phyloP scores from a whole-genome alignment of 495 filamentous ascomycete genomes.

The Penicillium paradoxum region DNA sequence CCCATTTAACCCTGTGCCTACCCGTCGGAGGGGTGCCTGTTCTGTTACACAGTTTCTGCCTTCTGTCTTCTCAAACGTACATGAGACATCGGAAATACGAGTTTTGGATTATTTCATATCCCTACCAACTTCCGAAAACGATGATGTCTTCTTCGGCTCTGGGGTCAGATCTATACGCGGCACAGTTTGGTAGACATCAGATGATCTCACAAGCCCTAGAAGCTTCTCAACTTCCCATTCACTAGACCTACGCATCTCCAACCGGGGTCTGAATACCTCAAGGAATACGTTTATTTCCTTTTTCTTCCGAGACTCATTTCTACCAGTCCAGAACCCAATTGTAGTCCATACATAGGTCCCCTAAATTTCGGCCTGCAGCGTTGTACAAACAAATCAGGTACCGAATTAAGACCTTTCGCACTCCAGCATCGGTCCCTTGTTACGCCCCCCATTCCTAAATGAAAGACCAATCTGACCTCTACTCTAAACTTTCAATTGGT shows the following conservation, averaged over 20 bases:
- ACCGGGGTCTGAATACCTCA: not conserved
- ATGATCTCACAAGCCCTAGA: slow-evolving; percentile 12
- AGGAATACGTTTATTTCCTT: not conserved
- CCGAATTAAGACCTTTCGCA: slow-evolving; percentile 11
- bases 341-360: slow-evolving; percentile 4
- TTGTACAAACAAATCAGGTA: slow-evolving; percentile 26
- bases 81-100: not conserved
- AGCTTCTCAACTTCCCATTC: not conserved
- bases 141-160: not conserved
- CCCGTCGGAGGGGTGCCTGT: slow-evolving; percentile 23
- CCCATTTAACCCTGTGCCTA: slow-evolving; percentile 17
- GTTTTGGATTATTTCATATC: not conserved
- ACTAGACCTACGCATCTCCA: not conserved
- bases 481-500: not conserved
- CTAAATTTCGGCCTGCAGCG: slow-evolving; percentile 9
- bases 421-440: not conserved
- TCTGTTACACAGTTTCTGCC: slow-evolving; percentile 19
- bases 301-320: slow-evolving; percentile 14
- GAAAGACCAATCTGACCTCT: not conserved
- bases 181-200: not conserved
- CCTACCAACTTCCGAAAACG: not conserved
- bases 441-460: not conserved
- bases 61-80: slow-evolving; percentile 10
- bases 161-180: not conserved
- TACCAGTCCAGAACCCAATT: slow-evolving; percentile 14